A percentile compares a stretch with the other conserved stretches of the same genome.
Evolutionary conservation across 2,329 filamentous ascomycete genomes (phyloP).

Genomic region (Botrytis tulipae): DNA sequence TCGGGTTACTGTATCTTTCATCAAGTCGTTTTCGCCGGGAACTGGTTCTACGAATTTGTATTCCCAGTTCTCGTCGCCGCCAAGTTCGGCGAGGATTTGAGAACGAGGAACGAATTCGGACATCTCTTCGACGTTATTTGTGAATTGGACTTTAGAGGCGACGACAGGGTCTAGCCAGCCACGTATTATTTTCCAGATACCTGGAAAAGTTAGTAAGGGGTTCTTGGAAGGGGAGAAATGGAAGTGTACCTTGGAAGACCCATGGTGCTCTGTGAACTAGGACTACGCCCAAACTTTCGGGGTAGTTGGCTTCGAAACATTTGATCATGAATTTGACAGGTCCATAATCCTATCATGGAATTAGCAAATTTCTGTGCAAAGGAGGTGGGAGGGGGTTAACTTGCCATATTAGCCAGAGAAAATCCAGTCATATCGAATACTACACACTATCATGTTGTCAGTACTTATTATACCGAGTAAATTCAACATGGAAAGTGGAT

Average conservation of each 20-base stretch:
- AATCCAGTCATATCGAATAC: constrained; percentile 97
- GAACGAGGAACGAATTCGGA: constrained; percentile 69
- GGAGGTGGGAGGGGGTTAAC: constrained; percentile 26
- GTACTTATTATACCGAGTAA: neutral
- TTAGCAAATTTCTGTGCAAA: constrained; percentile 25
- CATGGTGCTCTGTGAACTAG: constrained; percentile 95
- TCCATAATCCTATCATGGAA: constrained; percentile 68
- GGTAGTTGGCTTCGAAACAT: constrained; percentile 98
- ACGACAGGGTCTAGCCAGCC: constrained; percentile 98
- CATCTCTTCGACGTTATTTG: constrained; percentile 76
- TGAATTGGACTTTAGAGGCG: constrained; percentile 90
- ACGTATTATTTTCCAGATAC: constrained; percentile 93
- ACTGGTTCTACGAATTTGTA: constrained; percentile 80
- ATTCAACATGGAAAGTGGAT: neutral
- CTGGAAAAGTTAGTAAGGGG: constrained; percentile 43
- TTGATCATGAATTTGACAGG: constrained; percentile 99
- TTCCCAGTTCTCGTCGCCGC: constrained; percentile 79
- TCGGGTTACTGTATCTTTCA: constrained; percentile 64
- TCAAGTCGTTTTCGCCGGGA: constrained; percentile 70
- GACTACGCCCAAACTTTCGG: constrained; percentile 84
- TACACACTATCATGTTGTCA: constrained; percentile 60
- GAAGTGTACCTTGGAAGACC: constrained; percentile 78
- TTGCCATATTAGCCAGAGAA: constrained; percentile 88
- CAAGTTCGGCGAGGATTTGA: constrained; percentile 78
- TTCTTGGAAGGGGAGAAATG: neutral